phyloP scores from a whole-genome alignment of 805 yeast genomes.

The Starmerella bombicola region DNA sequence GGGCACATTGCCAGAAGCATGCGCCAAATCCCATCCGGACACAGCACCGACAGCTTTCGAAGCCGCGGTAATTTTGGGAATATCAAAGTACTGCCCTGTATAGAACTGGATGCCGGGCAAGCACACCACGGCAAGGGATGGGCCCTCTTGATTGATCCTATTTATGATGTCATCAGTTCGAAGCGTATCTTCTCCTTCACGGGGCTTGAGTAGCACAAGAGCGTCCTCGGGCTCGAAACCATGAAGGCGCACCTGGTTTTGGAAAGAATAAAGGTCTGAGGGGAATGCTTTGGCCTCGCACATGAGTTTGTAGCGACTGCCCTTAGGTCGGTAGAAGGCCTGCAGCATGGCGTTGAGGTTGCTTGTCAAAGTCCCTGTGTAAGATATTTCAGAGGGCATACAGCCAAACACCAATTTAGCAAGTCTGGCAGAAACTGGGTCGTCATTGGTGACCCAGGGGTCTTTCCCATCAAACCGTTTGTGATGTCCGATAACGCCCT shows the following conservation, averaged over 20 bases:
- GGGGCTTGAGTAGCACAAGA: conserved; percentile 52
- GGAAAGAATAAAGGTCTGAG: conserved; percentile 77
- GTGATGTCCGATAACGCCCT: conserved; percentile 82
- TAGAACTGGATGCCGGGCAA: conserved; percentile 86
- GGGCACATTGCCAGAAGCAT: conserved; percentile 80
- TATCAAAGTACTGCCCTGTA: conserved; percentile 79
- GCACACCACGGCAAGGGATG: conserved; percentile 58
- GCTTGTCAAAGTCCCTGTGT: conserved; percentile 75
- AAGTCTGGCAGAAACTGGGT: conserved; percentile 56
- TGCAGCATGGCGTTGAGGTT: conserved; percentile 64
- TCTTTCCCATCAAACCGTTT: conserved; percentile 30
- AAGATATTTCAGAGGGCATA: conserved; percentile 58
- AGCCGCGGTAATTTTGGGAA: conserved; percentile 50
- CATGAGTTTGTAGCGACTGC: conserved; percentile 50
- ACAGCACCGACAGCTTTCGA: conserved; percentile 44
- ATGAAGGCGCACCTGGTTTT: conserved; percentile 54
- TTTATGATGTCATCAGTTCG: conserved; percentile 51
- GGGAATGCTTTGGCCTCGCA: conserved; percentile 87
- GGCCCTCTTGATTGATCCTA: conserved; percentile 43
- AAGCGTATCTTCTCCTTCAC: conserved; percentile 44
- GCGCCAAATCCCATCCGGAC: conserved; percentile 91
- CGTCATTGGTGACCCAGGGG: conserved; percentile 80
- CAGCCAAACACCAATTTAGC: conserved; percentile 69
- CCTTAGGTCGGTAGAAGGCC: conserved; percentile 61
- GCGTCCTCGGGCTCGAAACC: conserved; percentile 42